Evolutionary conservation across 1,284 basidiomycete genomes (phyloP).

Genomic region (Anthracocystis panici-leucophaei): DNA sequence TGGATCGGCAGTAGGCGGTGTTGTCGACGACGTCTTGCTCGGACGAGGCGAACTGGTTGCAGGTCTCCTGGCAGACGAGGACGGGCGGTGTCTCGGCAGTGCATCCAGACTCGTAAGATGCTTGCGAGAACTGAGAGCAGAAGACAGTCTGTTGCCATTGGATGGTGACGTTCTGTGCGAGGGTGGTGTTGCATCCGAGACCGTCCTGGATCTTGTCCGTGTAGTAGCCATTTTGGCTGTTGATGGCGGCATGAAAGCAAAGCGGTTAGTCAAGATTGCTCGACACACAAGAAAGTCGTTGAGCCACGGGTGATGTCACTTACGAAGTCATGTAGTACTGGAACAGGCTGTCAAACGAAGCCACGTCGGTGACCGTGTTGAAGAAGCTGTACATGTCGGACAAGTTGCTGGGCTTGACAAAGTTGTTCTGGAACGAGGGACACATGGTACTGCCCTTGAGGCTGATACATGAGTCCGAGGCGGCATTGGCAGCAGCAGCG

Average conservation of each 20-base stretch:
- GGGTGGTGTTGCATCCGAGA: slow-evolving; percentile 60
- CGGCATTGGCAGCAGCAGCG: slow-evolving; percentile 29
- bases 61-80: slow-evolving; percentile 66
- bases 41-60: slow-evolving; percentile 52
- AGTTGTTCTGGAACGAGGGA: slow-evolving; percentile 61
- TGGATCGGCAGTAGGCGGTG: slow-evolving; percentile 57
- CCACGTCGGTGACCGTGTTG: slow-evolving; percentile 68
- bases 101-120: slow-evolving; percentile 58
- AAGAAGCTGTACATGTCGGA: slow-evolving; percentile 69
- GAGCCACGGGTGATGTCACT: not conserved
- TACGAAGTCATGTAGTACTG: slow-evolving; percentile 69
- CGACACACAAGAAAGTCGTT: not conserved
- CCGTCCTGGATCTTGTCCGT: slow-evolving; percentile 50
- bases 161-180: slow-evolving; percentile 54
- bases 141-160: slow-evolving; percentile 64
- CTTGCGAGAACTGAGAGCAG: slow-evolving; percentile 63
- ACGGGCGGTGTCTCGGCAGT: slow-evolving; percentile 50
- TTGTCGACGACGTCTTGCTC: slow-evolving; percentile 59
- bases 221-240: slow-evolving; percentile 64
- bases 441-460: slow-evolving; percentile 55
- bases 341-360: slow-evolving; percentile 70
- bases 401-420: slow-evolving; percentile 69
- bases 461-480: slow-evolving; percentile 54
- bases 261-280: not conserved
- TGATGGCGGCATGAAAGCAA: not conserved